Conservation (phyloP, 768 basidiomycete genomes). For the Boletus vermiculosoides region DNA sequence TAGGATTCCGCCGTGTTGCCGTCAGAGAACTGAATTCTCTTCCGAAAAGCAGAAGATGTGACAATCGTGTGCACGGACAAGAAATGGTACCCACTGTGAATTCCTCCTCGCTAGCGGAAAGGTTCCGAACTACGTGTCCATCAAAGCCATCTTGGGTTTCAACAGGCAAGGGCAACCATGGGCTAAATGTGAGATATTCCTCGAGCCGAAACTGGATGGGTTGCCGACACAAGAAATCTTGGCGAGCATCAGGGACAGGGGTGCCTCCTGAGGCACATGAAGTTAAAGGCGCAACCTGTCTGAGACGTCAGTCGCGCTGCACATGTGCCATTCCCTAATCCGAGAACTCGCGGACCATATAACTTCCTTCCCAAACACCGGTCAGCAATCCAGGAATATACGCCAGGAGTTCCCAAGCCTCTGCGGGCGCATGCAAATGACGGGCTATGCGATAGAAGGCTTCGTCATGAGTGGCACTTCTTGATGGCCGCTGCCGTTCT, state of each 20-base stretch:
- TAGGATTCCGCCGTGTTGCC: conserved; percentile 24
- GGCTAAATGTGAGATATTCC: conserved; percentile 44
- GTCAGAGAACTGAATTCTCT: conserved; percentile 30
- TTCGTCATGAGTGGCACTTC: conserved; percentile 35
- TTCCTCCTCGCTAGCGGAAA: conserved; percentile 21
- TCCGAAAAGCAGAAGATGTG: conserved; percentile 14
- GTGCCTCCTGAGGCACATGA: conserved; percentile 14
- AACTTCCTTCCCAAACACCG: conserved; percentile 61
- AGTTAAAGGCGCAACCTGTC: conserved; percentile 30
- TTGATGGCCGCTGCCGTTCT: conserved; percentile 34
- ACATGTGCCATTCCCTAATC: conserved; percentile 9
- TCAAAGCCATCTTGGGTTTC: conserved; percentile 22
- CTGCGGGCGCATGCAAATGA: conserved; percentile 11
- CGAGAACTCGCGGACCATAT: conserved; percentile 45
- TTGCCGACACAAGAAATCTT: conserved; percentile 43
- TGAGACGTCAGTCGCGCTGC: conserved; percentile 15
- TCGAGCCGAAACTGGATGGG: conserved; percentile 51
- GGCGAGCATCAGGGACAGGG: conserved; percentile 8
- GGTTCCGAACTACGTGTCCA: conserved; percentile 22
- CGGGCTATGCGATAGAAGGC: conserved; percentile 38
- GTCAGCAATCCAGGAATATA: conserved; percentile 48
- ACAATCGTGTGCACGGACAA: conserved; percentile 16
- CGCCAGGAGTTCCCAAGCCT: conserved; percentile 27
- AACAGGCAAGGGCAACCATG: conserved; percentile 35
- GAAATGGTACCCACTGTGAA: conserved; percentile 25